These are phyloP conservation scores for Dichotomocladium elegans DNA, from an alignment of 371 early-diverging fungal species.

Conservation along the genomic window DNA sequence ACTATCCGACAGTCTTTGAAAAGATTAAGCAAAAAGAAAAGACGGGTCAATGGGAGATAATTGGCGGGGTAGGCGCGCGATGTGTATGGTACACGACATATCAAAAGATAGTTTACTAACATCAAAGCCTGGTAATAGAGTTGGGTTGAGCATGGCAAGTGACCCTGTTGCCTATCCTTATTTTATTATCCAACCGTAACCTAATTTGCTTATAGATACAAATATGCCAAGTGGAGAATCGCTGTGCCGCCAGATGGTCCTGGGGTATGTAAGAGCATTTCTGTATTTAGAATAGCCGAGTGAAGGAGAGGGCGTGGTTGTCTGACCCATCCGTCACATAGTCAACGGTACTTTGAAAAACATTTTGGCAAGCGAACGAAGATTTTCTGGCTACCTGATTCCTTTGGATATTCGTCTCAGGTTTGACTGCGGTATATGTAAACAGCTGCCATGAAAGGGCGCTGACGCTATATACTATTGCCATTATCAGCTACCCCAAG, in stretches of 20 bases:
- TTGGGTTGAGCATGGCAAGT: conserved; percentile 50
- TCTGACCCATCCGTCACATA: conserved; percentile 8
- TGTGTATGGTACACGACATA: background rate
- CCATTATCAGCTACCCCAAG: conserved; percentile 76
- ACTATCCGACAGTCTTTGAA: conserved; percentile 83
- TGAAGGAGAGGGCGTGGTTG: background rate
- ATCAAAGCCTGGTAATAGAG: conserved; percentile 31
- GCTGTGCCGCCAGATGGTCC: conserved; percentile 88
- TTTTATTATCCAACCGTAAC: too few relatives aligned
- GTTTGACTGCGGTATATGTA: background rate
- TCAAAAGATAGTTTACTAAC: too few relatives aligned
- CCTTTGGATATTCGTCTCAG: conserved; percentile 70
- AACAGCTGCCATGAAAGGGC: background rate
- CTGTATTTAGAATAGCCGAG: background rate
- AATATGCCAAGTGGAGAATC: conserved; percentile 96
- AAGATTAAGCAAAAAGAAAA: conserved; percentile 68
- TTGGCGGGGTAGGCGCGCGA: conserved; percentile 71
- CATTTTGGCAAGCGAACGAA: conserved; percentile 77
- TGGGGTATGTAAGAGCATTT: conserved; percentile 45
- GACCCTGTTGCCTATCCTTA: too few relatives aligned
- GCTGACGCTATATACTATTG: background rate
- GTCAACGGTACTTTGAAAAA: conserved; percentile 82
- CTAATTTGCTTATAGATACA: conserved; percentile 74
- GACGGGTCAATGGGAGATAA: conserved; percentile 85
- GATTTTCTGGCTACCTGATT: conserved; percentile 96